These are phyloP conservation scores for Ceratocystis eucalypticola DNA, from an alignment of 2,329 filamentous ascomycete species.

Conservation along the genomic window DNA sequence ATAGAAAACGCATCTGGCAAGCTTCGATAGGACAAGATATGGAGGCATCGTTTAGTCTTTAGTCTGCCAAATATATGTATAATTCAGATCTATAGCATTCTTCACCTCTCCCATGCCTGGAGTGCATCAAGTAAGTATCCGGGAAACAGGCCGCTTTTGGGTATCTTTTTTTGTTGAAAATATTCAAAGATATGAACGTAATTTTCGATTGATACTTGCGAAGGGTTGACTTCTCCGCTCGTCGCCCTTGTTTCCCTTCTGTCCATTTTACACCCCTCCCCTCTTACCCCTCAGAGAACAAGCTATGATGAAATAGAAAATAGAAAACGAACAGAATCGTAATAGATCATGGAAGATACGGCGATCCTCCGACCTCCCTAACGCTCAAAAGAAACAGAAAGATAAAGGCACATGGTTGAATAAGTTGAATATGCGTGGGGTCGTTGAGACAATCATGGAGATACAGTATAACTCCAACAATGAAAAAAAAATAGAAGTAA, in stretches of 20 bases:
- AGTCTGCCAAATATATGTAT: background rate
- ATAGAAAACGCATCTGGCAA: background rate
- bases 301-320: background rate
- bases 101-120: background rate
- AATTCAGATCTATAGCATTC: background rate
- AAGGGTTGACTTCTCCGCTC: background rate
- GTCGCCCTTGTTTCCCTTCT: background rate
- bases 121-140: background rate
- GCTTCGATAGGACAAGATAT: background rate
- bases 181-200: background rate
- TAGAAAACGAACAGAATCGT: background rate
- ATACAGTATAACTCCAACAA: background rate
- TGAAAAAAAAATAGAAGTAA: background rate
- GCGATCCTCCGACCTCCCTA: background rate
- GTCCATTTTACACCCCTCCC: background rate
- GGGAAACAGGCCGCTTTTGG: background rate
- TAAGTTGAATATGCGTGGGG: slow-evolving; percentile 12
- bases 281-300: background rate
- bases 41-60: background rate
- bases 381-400: slow-evolving; percentile 6
- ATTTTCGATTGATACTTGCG: background rate
- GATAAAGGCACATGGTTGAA: slow-evolving; percentile 12
- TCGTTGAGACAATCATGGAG: slow-evolving; percentile 16
- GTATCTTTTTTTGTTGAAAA: slow-evolving; percentile 5
- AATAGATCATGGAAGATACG: background rate